Conservation (phyloP, 352 stramenopile species). For the Globisporangium nagaii region DNA sequence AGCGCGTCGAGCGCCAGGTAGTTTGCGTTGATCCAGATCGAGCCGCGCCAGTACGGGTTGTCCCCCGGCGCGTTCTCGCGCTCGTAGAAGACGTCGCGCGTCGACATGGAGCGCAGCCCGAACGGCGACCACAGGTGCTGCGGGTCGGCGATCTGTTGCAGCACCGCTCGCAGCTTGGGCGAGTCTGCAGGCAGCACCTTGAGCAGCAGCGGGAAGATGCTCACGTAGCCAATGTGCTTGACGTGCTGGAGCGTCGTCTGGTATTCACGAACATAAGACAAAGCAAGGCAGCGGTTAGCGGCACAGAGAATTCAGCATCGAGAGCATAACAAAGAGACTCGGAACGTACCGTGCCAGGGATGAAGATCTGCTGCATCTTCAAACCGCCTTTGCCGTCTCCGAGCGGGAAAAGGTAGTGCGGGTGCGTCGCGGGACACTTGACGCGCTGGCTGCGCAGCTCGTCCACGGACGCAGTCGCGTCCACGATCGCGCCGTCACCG, state of each 20-base stretch:
- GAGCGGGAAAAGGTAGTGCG: slow-evolving; percentile 70
- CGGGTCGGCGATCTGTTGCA: slow-evolving; percentile 55
- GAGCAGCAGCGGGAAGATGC: slow-evolving; percentile 80
- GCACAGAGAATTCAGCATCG: neutral
- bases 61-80: slow-evolving; percentile 87
- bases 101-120: slow-evolving; percentile 86
- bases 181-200: slow-evolving; percentile 66
- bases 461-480: slow-evolving; percentile 30
- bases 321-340: neutral
- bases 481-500: slow-evolving; percentile 25
- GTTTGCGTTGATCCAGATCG: slow-evolving; percentile 94
- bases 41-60: slow-evolving; percentile 90
- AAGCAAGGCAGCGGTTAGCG: too few species aligned
- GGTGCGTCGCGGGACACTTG: slow-evolving; percentile 51
- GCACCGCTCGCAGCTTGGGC: slow-evolving; percentile 49
- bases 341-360: slow-evolving; percentile 34
- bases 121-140: slow-evolving; percentile 73
- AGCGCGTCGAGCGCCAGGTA: slow-evolving; percentile 87
- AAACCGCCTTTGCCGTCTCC: slow-evolving; percentile 75
- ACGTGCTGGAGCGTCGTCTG: slow-evolving; percentile 67
- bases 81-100: slow-evolving; percentile 80
- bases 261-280: neutral
- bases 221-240: slow-evolving; percentile 85
- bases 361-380: slow-evolving; percentile 67
- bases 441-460: slow-evolving; percentile 29